Conservation (phyloP, 129 eudicot species). For the Artemisia annua region DNA sequence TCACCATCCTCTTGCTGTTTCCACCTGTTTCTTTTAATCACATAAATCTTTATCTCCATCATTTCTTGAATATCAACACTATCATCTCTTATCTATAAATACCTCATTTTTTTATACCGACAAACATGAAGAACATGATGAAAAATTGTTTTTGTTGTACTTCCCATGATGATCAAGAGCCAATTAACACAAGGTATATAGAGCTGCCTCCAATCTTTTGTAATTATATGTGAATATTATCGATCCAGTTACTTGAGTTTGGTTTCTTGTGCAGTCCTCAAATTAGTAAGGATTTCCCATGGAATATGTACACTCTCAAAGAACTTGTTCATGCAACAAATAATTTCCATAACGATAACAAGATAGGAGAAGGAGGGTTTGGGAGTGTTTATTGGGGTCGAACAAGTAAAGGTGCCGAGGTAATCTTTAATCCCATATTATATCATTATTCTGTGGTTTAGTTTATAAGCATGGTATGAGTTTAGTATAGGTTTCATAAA, state of each 20-base stretch:
- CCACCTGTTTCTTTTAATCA: conserved; percentile 33
- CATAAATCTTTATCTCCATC: conserved; percentile 16
- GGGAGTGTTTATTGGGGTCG: conserved; percentile 93
- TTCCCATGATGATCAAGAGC: conserved; percentile 38
- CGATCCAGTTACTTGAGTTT: neutral
- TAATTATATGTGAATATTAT: neutral
- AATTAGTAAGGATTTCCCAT: conserved; percentile 63
- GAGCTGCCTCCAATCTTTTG: neutral
- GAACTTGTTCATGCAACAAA: conserved; percentile 75
- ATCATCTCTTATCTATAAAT: neutral
- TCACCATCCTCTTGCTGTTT: conserved; percentile 43
- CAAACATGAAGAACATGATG: conserved; percentile 31
- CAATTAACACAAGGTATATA: conserved; percentile 32
- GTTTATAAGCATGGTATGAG: neutral
- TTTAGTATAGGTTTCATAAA: neutral
- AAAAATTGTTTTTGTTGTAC: conserved; percentile 47
- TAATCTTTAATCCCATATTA: conserved; percentile 9
- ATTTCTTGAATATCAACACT: conserved; percentile 10
- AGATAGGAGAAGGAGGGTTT: conserved; percentile 91
- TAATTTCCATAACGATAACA: conserved; percentile 70
- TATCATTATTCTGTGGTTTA: neutral
- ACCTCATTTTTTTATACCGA: conserved; percentile 16
- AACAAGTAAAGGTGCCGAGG: conserved; percentile 81
- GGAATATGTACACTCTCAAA: conserved; percentile 78
- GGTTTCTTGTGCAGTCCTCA: conserved; percentile 38